Conservation (phyloP, 768 basidiomycete genomes). For the Lactarius deliciosus region DNA sequence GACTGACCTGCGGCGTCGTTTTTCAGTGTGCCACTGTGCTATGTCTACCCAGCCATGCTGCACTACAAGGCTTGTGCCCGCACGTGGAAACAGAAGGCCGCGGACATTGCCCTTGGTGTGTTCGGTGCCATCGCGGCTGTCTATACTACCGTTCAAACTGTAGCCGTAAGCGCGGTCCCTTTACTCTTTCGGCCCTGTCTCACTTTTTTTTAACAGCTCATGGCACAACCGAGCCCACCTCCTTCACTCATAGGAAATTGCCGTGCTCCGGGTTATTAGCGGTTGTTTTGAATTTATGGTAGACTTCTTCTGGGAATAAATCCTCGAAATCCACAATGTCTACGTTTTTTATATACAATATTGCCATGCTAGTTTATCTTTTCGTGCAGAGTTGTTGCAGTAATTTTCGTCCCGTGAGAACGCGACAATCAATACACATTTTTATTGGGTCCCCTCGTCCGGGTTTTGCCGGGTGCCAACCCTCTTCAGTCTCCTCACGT, state of each 20-base stretch:
- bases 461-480: too few species aligned
- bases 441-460: too few species aligned
- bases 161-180: conserved; percentile 48
- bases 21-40: conserved; percentile 84
- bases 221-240: conserved; percentile 19
- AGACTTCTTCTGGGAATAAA: neutral
- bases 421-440: too few species aligned
- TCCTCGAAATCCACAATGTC: neutral
- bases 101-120: conserved; percentile 69
- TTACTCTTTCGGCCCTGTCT: neutral
- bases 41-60: conserved; percentile 90
- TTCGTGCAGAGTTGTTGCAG: neutral
- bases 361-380: neutral
- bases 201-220: conserved; percentile 19
- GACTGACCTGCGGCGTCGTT: neutral
- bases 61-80: conserved; percentile 85
- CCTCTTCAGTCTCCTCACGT: conserved; percentile 54
- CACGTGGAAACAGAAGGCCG: conserved; percentile 61
- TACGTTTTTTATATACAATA: neutral
- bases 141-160: conserved; percentile 81
- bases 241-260: conserved; percentile 24
- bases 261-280: conserved; percentile 6
- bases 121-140: conserved; percentile 72
- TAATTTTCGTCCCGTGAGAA: neutral
- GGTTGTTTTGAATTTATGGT: neutral